Conservation (phyloP, 768 basidiomycete species). For the Lentinula aciculospora region DNA sequence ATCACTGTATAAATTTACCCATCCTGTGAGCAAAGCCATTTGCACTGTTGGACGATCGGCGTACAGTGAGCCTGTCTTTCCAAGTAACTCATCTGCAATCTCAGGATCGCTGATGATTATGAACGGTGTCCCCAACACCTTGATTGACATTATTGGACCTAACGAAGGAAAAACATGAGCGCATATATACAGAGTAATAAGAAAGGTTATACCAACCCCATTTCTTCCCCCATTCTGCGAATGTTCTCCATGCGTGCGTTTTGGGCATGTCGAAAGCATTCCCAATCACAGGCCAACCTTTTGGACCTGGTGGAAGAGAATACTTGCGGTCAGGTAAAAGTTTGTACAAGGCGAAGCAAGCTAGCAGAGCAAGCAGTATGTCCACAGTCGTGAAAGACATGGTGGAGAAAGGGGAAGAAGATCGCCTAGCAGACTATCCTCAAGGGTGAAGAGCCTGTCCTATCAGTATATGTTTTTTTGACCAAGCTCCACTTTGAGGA, state of each 20-base stretch:
- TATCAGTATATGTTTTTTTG: background rate
- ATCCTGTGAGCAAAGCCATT: constrained; percentile 25
- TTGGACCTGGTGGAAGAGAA: constrained; percentile 11
- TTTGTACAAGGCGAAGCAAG: background rate
- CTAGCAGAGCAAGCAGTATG: background rate
- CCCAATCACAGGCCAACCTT: constrained; percentile 9
- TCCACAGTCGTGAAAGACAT: background rate
- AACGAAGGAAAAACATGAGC: background rate
- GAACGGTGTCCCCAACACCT: constrained; percentile 13
- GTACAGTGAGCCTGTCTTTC: constrained; percentile 32
- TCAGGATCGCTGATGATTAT: constrained; percentile 14
- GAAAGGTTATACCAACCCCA: constrained; percentile 6
- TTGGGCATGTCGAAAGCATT: constrained; percentile 11
- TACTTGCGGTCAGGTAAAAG: background rate
- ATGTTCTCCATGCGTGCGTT: constrained; percentile 8
- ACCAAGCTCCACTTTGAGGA: background rate
- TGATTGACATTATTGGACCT: constrained; percentile 14
- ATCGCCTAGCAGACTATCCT: background rate
- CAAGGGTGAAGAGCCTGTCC: background rate
- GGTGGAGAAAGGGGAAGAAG: background rate
- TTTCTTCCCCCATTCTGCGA: constrained; percentile 8
- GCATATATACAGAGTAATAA: background rate
- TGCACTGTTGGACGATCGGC: constrained; percentile 36
- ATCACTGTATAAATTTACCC: background rate
- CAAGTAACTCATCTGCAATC: constrained; percentile 26